Percentiles rank a stretch among this genome's conserved stretches.
Evolutionary conservation across 371 early-diverging fungal genomes (phyloP).

Genomic region (Thermomucor indicae-seudaticae): DNA sequence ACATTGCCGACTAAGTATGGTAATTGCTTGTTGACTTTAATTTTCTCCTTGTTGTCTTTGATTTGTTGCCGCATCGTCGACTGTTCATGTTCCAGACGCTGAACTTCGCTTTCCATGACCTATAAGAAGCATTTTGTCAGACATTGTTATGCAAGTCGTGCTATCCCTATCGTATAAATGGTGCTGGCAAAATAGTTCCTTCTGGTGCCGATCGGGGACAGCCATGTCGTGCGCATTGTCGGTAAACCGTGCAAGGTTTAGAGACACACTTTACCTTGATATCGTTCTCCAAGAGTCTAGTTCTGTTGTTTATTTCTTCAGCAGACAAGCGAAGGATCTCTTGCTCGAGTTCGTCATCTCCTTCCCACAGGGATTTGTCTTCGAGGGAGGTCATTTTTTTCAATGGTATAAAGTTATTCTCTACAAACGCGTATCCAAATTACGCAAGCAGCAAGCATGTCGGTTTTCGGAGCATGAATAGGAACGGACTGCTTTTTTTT

Average conservation of each 20-base stretch:
- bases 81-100: constrained; percentile 89
- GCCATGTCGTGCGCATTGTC: no score
- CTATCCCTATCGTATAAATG: no score
- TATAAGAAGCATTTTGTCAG: constrained; percentile 16
- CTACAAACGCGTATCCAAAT: no score
- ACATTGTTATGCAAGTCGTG: background rate
- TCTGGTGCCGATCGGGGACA: no score
- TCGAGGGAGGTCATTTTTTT: constrained; percentile 57
- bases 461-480: background rate
- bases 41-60: constrained; percentile 99
- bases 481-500: constrained; percentile 5
- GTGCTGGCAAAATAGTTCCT: no score
- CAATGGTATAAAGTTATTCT: no score
- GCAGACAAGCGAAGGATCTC: constrained; percentile 87
- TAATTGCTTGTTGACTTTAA: constrained; percentile 97
- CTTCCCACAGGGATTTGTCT: constrained; percentile 69
- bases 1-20: constrained; percentile 99
- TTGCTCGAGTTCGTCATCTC: constrained; percentile 76
- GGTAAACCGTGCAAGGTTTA: no score
- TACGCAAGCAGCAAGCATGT: no score
- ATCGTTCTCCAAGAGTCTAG: constrained; percentile 91
- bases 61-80: constrained; percentile 88
- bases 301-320: constrained; percentile 91
- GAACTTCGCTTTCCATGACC: constrained; percentile 90
- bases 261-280: constrained; percentile 74